These are phyloP conservation scores for Tremella yokohamensis DNA, from an alignment of 768 basidiomycete genomes.

Conservation along the genomic window DNA sequence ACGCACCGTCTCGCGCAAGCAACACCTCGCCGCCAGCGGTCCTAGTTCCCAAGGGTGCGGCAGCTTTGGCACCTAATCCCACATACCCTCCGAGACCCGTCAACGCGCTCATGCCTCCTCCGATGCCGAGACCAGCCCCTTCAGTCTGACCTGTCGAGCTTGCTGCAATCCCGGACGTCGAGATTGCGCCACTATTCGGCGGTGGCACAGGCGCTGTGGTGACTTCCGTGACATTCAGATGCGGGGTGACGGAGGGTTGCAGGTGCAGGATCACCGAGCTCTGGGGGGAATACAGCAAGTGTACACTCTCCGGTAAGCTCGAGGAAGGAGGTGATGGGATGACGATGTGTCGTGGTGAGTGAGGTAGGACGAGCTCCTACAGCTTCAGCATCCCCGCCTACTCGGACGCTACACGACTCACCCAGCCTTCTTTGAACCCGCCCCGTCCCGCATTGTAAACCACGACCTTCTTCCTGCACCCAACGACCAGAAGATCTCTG, in stretches of 20 bases:
- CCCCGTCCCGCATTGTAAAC: conserved; percentile 81
- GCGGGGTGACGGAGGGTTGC: conserved; percentile 24
- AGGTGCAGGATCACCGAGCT: conserved; percentile 39
- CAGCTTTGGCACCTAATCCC: conserved; percentile 41
- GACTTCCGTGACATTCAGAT: conserved; percentile 32
- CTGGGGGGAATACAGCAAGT: conserved; percentile 58
- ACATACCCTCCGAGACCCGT: conserved; percentile 50
- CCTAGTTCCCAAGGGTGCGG: conserved; percentile 33
- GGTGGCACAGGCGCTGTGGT: conserved; percentile 28
- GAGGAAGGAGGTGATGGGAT: conserved; percentile 72
- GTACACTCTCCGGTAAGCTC: conserved; percentile 61
- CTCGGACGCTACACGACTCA: conserved; percentile 52
- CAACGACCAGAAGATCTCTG: conserved; percentile 71
- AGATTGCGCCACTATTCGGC: neutral
- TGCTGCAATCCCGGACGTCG: neutral
- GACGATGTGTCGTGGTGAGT: conserved; percentile 79
- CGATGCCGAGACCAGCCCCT: conserved; percentile 18
- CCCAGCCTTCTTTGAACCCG: conserved; percentile 61
- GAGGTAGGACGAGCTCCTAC: conserved; percentile 77
- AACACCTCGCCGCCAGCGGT: conserved; percentile 41
- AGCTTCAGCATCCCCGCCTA: neutral
- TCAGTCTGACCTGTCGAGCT: conserved; percentile 1
- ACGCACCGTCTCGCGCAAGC: conserved; percentile 42
- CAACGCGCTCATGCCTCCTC: conserved; percentile 37
- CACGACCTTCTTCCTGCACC: conserved; percentile 78